These are phyloP conservation scores for Candida boleticola DNA, from an alignment of 805 yeast genomes.

Conservation along the genomic window DNA sequence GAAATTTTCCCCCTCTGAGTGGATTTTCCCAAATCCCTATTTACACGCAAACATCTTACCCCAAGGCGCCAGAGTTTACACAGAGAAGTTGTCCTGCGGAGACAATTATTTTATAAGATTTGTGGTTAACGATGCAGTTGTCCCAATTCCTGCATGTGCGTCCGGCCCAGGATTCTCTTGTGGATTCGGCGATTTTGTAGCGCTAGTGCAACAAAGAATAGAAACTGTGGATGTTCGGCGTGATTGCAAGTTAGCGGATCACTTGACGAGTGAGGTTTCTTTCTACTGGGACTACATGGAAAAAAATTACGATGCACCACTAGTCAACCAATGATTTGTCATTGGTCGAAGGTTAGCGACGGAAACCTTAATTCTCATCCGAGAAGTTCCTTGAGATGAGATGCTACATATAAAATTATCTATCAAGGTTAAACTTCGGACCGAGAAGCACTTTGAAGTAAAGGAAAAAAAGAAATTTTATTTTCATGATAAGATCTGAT, in stretches of 20 bases:
- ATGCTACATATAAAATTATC: too few species aligned
- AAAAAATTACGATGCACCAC: neutral
- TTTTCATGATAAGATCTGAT: too few species aligned
- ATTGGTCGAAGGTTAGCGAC: too few species aligned
- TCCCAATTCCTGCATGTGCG: constrained; percentile 11
- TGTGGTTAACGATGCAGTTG: constrained; percentile 11
- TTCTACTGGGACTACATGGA: constrained; percentile 42
- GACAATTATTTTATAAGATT: neutral
- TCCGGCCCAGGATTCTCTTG: constrained; percentile 13
- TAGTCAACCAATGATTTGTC: neutral
- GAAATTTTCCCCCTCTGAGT: too few species aligned
- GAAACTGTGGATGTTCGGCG: constrained; percentile 23
- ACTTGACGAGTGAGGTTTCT: constrained; percentile 18
- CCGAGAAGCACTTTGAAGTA: too few species aligned
- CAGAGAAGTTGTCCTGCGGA: constrained; percentile 10
- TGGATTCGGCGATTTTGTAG: constrained; percentile 13
- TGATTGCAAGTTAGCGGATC: constrained; percentile 24
- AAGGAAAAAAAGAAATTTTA: too few species aligned
- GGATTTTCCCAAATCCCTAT: constrained; percentile 9
- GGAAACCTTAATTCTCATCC: too few species aligned
- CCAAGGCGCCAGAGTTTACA: constrained; percentile 12
- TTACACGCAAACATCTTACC: constrained; percentile 9
- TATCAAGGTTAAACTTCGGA: too few species aligned
- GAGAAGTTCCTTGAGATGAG: too few species aligned
- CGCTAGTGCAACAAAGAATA: constrained; percentile 26